Evolutionary conservation across 306 rosid species (phyloP).

Genomic region (Alnus rubra): DNA sequence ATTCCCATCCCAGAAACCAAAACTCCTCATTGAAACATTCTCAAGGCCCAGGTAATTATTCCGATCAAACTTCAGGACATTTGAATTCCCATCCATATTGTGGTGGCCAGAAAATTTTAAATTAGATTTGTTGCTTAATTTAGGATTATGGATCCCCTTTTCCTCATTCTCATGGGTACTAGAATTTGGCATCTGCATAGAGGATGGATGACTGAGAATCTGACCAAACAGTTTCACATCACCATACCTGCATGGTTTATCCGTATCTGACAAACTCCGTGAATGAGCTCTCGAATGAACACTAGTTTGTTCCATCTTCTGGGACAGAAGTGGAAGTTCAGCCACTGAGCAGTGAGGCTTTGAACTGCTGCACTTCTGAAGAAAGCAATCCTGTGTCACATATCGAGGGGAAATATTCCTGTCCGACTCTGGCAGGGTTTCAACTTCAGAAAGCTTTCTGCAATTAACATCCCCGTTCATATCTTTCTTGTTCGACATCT

Average conservation of each 20-base stretch:
- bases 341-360: constrained; percentile 33
- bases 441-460: constrained; percentile 37
- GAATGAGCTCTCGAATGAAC: constrained; percentile 36
- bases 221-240: constrained; percentile 91
- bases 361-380: constrained; percentile 32
- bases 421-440: constrained; percentile 25
- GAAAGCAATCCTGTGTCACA: constrained; percentile 18
- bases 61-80: constrained; percentile 55
- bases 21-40: constrained; percentile 60
- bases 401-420: constrained; percentile 18
- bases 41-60: constrained; percentile 52
- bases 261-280: constrained; percentile 53
- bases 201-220: constrained; percentile 69
- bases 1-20: constrained; percentile 73
- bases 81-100: constrained; percentile 50
- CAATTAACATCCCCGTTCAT: constrained; percentile 46
- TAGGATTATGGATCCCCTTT: constrained; percentile 41
- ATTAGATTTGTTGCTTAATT: constrained; percentile 47
- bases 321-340: constrained; percentile 54
- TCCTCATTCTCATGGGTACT: constrained; percentile 49
- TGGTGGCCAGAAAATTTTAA: constrained; percentile 48
- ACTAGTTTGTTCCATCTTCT: constrained; percentile 35
- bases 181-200: constrained; percentile 45
- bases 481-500: constrained; percentile 43
- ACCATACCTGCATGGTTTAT: constrained; percentile 68